Evolutionary conservation across 345 rosid genomes (phyloP).

Genomic region (Lepidium africanum): DNA sequence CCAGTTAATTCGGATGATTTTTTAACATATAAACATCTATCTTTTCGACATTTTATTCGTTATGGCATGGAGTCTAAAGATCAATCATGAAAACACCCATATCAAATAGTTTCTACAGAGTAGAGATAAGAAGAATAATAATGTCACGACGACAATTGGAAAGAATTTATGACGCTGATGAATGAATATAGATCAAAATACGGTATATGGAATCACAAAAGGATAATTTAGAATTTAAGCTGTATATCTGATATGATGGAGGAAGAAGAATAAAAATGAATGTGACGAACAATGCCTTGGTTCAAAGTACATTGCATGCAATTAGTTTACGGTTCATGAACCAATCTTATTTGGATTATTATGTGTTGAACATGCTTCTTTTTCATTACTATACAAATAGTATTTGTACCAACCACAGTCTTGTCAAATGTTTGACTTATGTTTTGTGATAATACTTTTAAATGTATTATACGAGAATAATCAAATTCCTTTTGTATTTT

Average conservation of each 20-base stretch:
- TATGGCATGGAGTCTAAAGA: not conserved
- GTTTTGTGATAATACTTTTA: constrained; percentile 11
- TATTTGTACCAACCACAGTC: constrained; percentile 18
- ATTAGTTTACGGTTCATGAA: constrained; percentile 27
- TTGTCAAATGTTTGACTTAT: constrained; percentile 29
- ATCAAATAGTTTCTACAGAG: not conserved
- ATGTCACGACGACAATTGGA: not conserved
- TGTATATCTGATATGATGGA: constrained; percentile 1
- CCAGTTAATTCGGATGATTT: no score
- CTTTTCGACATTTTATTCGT: not conserved
- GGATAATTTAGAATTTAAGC: constrained; percentile 1
- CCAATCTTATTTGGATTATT: not conserved
- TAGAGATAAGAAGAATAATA: not conserved
- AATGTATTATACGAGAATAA: not conserved
- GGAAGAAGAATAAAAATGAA: constrained; percentile 11
- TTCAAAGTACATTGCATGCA: constrained; percentile 27
- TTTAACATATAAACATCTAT: no score
- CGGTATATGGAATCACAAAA: constrained; percentile 2
- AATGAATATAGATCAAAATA: constrained; percentile 23
- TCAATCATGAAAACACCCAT: not conserved
- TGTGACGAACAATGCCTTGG: constrained; percentile 25
- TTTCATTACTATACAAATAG: not conserved
- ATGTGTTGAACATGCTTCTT: not conserved
- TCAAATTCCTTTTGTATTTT: not conserved
- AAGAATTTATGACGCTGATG: not conserved